Percentiles rank a stretch among this genome's conserved stretches.
These are phyloP conservation scores for Ormosia emarginata DNA, from an alignment of 306 rosid genomes.

Conservation along the genomic window DNA sequence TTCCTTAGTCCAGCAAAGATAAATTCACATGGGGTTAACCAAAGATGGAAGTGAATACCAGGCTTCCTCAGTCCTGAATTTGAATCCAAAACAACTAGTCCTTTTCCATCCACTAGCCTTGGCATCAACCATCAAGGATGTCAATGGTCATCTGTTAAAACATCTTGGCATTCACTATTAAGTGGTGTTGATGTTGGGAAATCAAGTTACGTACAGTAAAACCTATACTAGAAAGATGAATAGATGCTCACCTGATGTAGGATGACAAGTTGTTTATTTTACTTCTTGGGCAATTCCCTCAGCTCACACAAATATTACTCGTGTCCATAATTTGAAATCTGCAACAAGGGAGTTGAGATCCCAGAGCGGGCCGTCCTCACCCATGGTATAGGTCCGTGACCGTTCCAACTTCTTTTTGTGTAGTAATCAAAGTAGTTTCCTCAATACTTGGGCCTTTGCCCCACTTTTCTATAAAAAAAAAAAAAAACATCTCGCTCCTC, in stretches of 20 bases:
- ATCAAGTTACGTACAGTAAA: neutral
- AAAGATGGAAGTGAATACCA: neutral
- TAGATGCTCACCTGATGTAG: constrained; percentile 43
- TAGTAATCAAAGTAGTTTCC: neutral
- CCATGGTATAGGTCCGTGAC: neutral
- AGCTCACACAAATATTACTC: constrained; percentile 21
- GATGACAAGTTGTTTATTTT: constrained; percentile 47
- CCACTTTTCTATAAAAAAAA: neutral
- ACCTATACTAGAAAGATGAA: constrained; percentile 10
- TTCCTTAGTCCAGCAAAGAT: neutral
- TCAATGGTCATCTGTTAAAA: neutral
- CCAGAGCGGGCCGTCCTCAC: neutral
- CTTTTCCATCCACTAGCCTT: neutral
- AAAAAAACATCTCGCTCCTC: constrained; percentile 42
- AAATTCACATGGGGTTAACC: neutral
- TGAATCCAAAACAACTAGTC: neutral
- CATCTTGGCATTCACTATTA: neutral
- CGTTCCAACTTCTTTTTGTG: neutral
- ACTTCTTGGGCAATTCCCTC: constrained; percentile 44
- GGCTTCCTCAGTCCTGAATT: neutral
- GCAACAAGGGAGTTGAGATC: constrained; percentile 34
- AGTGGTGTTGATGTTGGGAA: neutral
- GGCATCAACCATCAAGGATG: neutral
- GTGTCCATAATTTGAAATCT: constrained; percentile 51
- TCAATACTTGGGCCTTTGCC: neutral